Base-by-base conservation (phyloP, 495 filamentous ascomycete genomes). In the Cercophora samala region DNA sequence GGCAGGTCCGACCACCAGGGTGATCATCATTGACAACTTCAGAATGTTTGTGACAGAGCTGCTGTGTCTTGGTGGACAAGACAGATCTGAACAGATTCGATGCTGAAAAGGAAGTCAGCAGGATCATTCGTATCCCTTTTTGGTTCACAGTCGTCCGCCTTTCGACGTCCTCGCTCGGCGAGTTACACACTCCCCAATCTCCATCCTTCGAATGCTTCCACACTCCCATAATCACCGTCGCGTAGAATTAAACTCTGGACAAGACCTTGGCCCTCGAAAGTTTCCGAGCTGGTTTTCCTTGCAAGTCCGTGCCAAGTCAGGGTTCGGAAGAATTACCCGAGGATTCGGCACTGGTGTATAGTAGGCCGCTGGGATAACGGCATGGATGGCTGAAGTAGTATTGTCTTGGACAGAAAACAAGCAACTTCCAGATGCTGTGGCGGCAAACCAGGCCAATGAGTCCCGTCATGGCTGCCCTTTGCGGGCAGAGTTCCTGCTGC, bases 1-100 rank as follows among this genome's bases (percentile, higher is more conserved):
- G 22, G 58, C 32, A 42, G 24, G 64, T 61, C 62, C 59, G 67
- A 63, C 54, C 69, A 42, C 62, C 17, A 60, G 22, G 64, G 26
- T 59, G 64, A 72, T 69, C 70, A 23, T 54, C 62, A 65, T 65
- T 9, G 55, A 64, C 23, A 46, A 55, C 53, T 22, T 56, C n/a
- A 56, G 53, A 9, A 19, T 56, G 53, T 56, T 56, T 56, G n/a
- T 23, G 53, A 19, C 53, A 56, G 29, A 56, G n/a, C 21, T 24
- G 65, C 29, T 9, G 22, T 59, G 65, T 67, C 54, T 46, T 46
- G 37, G 37, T 46, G 37, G 37, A 46, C 37, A 18, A 5, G 13
- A 17, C 13, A 46, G 15, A 46, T 46, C 2, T 46, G 60, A 42
- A 59, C 65, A 63, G 60, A 53, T 5, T 29, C 52, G 51, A 0